phyloP scores from a whole-genome alignment of 176 grass and related monocot species.

The Carex kokanica region DNA sequence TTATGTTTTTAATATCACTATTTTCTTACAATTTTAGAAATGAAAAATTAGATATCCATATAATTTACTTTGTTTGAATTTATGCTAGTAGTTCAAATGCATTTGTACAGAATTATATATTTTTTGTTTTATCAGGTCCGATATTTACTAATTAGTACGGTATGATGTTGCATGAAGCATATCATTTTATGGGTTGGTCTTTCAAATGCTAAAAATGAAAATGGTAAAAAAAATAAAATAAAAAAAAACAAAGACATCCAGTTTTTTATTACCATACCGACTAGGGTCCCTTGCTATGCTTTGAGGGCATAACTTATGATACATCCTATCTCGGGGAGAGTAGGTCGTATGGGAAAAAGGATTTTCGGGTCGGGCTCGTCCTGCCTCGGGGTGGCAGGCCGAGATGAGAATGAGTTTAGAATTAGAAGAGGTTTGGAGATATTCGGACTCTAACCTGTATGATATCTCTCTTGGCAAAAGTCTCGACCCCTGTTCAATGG shows the following conservation, averaged over 20 bases:
- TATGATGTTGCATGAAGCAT: neutral
- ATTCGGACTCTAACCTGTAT: too few relatives aligned
- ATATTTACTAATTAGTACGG: neutral
- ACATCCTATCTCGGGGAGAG: too few relatives aligned
- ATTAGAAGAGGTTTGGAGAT: too few relatives aligned
- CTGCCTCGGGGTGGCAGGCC: too few relatives aligned
- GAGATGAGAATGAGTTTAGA: too few relatives aligned
- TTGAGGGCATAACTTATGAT: neutral
- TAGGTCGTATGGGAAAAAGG: too few relatives aligned
- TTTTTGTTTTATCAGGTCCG: neutral
- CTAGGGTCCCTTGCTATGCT: neutral
- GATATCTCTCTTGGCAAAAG: too few relatives aligned
- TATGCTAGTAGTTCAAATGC: neutral
- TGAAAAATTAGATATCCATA: neutral
- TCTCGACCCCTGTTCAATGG: too few relatives aligned
- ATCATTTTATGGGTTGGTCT: neutral
- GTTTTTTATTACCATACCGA: neutral
- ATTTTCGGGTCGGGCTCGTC: too few relatives aligned
- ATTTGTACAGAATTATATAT: neutral
- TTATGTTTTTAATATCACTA: neutral
- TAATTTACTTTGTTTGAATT: neutral
- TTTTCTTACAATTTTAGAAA: neutral
- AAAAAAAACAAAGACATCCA: neutral
- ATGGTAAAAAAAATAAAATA: neutral
- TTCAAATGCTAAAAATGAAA: neutral